These are phyloP conservation scores for Annona squamosa DNA, from an alignment of 164 flowering plant genomes.

Conservation along the genomic window DNA sequence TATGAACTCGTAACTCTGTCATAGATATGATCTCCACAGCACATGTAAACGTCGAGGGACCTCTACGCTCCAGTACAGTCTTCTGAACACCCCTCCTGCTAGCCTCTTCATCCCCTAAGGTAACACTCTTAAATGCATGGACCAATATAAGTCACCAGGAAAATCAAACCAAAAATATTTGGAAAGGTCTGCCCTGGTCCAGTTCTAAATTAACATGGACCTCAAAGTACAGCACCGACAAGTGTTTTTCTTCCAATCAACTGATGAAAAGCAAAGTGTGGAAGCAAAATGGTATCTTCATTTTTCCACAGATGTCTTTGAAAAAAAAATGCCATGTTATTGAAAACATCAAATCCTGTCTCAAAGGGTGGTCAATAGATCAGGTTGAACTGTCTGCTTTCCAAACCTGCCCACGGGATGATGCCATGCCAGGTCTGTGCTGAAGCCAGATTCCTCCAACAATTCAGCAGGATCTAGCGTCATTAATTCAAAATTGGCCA, in stretches of 20 bases:
- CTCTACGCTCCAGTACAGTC: conserved; percentile 82
- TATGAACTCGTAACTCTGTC: conserved; percentile 69
- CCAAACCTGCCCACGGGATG: background rate
- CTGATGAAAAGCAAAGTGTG: background rate
- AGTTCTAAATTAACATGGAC: background rate
- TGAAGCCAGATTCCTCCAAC: background rate
- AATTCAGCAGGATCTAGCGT: background rate
- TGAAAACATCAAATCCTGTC: no score
- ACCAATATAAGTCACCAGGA: conserved; percentile 9
- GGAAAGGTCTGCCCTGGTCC: background rate
- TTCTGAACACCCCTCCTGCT: conserved; percentile 84
- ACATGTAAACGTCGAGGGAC: conserved; percentile 80
- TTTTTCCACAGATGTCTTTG: no score
- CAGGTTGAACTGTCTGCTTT: background rate
- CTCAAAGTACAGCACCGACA: background rate
- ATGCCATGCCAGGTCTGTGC: background rate
- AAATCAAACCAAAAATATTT: background rate
- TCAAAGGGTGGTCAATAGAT: no score
- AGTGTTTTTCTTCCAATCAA: background rate
- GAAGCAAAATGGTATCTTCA: no score
- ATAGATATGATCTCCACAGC: conserved; percentile 87
- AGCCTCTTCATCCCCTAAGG: conserved; percentile 97
- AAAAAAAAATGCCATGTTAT: background rate
- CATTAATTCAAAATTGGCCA: background rate
- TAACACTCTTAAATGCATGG: conserved; percentile 54